Evolutionary conservation across 2,329 filamentous ascomycete species (phyloP), one percentile per base, ranked within the genome.

Genomic region (Pestalotiopsis sp.): DNA sequence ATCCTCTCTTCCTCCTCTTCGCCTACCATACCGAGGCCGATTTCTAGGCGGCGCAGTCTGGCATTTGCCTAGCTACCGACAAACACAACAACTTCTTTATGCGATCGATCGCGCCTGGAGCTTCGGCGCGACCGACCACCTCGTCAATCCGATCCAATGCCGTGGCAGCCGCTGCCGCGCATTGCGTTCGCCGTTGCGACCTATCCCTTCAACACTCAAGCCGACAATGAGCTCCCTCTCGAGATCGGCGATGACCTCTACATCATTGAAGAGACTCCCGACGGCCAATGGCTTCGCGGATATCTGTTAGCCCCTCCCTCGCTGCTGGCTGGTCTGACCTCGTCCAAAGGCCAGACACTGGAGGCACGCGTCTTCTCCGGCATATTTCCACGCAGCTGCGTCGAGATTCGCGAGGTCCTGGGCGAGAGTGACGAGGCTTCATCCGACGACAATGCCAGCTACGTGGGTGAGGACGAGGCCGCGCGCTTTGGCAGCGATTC

Each of bases 171-270:
- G 77, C 89, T 99, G 81, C 93, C 95, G 82, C 93, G 94, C 77
- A 98, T 99, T 85, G 96, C 95, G 79, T 99, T 98, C 86, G 97
- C 95, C 75, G 93, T 99, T 81, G 96, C 95, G 85, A 95, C 92
- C 74, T 97, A 95, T 80, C 96, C 96, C 49, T 99, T 99, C 83
- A 88, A 92, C 75, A 93, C 96, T 70, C 91, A 93, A 70, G 91
- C 91, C 73, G 90, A 94, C 66, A 93, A 94, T 79, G 96, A 99
- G 82, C 90, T 99, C 23, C 96, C 97, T 11, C 91, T 99, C 79
- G 95, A 99, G 82, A 93, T 99, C 72, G 96, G 96, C 80, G 96
- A 99, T 87, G 96, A 99, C 82, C 86, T 99, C 72, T 99, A 99
- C 83, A 97, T 99, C 73, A 98, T 99, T 78, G 95, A 98, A 82